Percentiles rank a stretch among this genome's conserved stretches.
Evolutionary conservation across 176 grass and related monocot species (phyloP).

Genomic region (Themeda triandra): DNA sequence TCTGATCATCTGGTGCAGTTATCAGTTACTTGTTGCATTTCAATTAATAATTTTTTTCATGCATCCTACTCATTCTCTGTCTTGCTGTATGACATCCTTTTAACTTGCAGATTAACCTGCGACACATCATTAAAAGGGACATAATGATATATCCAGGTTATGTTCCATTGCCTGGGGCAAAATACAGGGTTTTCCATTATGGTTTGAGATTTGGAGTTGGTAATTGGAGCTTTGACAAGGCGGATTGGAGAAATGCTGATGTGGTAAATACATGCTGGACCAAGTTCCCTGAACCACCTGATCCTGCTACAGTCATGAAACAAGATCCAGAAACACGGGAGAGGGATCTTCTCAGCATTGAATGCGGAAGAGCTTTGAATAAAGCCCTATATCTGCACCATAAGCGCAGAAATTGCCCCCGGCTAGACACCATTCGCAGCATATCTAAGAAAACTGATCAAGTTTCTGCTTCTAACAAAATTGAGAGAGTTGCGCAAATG

Average conservation of each 20-base stretch:
- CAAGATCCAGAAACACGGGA: constrained; percentile 46
- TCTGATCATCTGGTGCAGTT: background rate
- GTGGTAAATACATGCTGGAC: constrained; percentile 88
- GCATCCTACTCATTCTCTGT: background rate
- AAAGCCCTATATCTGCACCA: constrained; percentile 84
- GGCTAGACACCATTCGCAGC: constrained; percentile 17
- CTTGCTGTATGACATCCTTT: constrained; percentile 24
- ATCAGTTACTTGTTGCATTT: constrained; percentile 3
- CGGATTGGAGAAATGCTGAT: constrained; percentile 78
- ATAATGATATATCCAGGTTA: constrained; percentile 98
- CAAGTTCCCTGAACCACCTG: constrained; percentile 86
- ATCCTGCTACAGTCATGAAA: constrained; percentile 54
- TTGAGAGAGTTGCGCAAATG: background rate
- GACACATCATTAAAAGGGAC: constrained; percentile 76
- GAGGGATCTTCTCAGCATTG: constrained; percentile 92
- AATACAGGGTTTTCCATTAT: constrained; percentile 91
- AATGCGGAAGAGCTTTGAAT: constrained; percentile 77
- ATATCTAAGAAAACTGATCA: constrained; percentile 18
- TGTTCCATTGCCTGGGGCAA: constrained; percentile 56
- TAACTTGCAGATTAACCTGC: constrained; percentile 70
- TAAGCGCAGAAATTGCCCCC: constrained; percentile 54
- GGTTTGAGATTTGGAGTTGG: constrained; percentile 88
- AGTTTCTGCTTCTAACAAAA: constrained; percentile 6
- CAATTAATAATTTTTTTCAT: background rate
- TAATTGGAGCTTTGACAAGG: constrained; percentile 97